Evolutionary conservation across 345 rosid genomes (phyloP), one percentile per base, ranked within the genome.

Genomic region (Citrus inodora): DNA sequence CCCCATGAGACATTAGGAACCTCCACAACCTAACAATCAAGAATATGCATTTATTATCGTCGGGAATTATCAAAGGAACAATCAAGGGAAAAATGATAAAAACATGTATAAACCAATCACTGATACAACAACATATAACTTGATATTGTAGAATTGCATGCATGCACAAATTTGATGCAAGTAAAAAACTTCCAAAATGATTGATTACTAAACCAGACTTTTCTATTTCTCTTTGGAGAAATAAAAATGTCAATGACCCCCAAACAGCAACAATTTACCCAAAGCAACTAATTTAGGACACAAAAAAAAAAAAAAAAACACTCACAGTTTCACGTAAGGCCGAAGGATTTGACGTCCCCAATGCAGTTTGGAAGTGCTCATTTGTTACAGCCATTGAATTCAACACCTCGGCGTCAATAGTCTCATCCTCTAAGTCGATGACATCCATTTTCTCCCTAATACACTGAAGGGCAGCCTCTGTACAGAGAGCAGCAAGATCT

Each of bases 401-500:
- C 16, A 85, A 78, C 63, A 87, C 83, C 81, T 83, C 88, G 30
- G 88, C 87, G 79, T 87, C 88, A 60, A 85, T 87, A 32, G 86
- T 60, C 40, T 85, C 88, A 70, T 87, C 90, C 80, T 87, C 90
- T 64, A 85, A 80, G 79, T 87, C 88, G 70, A 85, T 85, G n/a
- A 82, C 87, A 74, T 87, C 89, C 89, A 87, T 87, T 76, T 87
- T 87, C 74, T 87, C 88, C 68, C 89, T 78, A 62, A 85, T 85
- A 80, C 90, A 87, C 76, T 85, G 90, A 81, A 87, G 88, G n/a
- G 88, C 90, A 75, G 87, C 79, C 80, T 85, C 90, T 16, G 90
- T 87, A 73, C 87, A 87, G 59, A 87, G 84, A 6, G 88, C 88
- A 27, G 88, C 90, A 46, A 87, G 80, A 32, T 87, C 90, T 71